Percentiles rank a stretch among this genome's conserved stretches.
Evolutionary conservation across 78 protist genomes (phyloP).

Genomic region (Cavenderia fasciculata): DNA sequence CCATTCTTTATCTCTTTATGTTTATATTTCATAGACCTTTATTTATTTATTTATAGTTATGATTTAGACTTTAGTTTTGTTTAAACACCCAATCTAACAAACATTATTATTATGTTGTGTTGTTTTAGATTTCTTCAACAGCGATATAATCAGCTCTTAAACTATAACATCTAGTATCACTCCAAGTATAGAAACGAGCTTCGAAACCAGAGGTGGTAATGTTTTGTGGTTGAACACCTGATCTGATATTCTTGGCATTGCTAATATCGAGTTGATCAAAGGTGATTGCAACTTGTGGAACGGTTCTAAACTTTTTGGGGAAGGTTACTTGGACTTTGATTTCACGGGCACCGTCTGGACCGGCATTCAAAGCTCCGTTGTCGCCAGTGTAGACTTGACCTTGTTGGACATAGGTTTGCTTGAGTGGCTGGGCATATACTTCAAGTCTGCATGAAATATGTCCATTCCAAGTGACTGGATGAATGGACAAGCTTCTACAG

Average conservation of each 20-base stretch:
- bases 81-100: no score
- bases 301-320: not conserved
- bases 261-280: not conserved
- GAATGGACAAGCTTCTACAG: slow-evolving; percentile 30
- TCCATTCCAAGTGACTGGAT: slow-evolving; percentile 19
- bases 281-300: not conserved
- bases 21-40: no score
- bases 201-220: not conserved
- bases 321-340: not conserved
- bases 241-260: not conserved
- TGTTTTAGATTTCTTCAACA: no score
- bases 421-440: slow-evolving; percentile 1
- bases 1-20: no score
- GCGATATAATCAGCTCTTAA: no score
- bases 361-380: slow-evolving; percentile 4
- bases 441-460: slow-evolving; percentile 30
- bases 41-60: no score
- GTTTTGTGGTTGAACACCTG: not conserved
- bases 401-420: not conserved
- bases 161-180: no score
- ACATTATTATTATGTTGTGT: no score
- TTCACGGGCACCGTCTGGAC: slow-evolving; percentile 16
- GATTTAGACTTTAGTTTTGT: no score
- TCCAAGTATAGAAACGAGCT: not conserved
- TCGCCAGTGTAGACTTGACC: slow-evolving; percentile 8